Evolutionary conservation across 306 rosid genomes (phyloP).

Genomic region (Corylus avellana): DNA sequence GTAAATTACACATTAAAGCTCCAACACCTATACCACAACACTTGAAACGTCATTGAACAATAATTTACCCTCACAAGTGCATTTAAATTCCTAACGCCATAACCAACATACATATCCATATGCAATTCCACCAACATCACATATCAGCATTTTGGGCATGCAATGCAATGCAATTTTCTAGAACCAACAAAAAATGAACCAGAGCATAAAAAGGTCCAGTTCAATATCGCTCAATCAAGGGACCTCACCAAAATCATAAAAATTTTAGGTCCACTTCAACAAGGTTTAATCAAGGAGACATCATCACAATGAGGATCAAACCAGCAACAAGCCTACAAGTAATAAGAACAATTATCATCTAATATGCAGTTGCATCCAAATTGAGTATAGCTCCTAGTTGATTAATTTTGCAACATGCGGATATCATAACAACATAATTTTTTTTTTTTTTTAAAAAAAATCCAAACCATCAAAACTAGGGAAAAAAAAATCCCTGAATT

Average conservation of each 20-base stretch:
- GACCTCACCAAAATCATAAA: neutral
- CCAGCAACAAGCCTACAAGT: neutral
- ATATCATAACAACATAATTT: neutral
- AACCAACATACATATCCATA: neutral
- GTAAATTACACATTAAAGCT: slow-evolving; percentile 24
- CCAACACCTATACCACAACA: slow-evolving; percentile 27
- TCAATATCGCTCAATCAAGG: neutral
- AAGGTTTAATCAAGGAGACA: neutral
- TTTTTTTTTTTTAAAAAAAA: no score
- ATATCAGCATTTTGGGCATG: neutral
- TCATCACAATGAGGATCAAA: neutral
- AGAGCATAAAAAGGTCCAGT: neutral
- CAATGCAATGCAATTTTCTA: neutral
- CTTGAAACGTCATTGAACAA: neutral
- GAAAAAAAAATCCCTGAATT: neutral
- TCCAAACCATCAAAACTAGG: neutral
- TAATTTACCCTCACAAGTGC: neutral
- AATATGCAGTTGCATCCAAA: neutral
- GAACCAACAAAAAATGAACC: neutral
- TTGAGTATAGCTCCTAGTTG: neutral
- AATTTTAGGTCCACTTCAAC: neutral
- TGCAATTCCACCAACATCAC: neutral
- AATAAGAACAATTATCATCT: neutral
- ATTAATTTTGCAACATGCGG: neutral
- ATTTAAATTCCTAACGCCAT: neutral